phyloP scores from a whole-genome alignment of 192 early-diverging fungal genomes.

The Cetraspora pellucida region DNA sequence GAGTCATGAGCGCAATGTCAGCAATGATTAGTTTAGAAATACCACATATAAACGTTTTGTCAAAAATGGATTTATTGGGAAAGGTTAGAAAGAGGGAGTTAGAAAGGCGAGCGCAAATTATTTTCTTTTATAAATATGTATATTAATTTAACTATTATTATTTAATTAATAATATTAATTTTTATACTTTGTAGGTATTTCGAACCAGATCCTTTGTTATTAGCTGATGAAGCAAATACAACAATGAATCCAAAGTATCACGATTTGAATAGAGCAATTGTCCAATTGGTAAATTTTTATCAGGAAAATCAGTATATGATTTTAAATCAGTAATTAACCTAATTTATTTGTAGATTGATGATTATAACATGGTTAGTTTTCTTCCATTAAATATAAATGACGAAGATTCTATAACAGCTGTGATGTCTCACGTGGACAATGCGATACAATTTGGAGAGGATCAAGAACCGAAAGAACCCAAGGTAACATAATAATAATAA shows the following conservation, averaged over 20 bases:
- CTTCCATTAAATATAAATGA: constrained; percentile 91
- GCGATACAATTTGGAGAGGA: constrained; percentile 98
- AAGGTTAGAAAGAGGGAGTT: constrained; percentile 64
- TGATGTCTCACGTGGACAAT: constrained; percentile 90
- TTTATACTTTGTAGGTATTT: constrained; percentile 64
- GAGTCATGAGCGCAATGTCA: constrained; percentile 92
- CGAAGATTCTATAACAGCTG: constrained; percentile 87
- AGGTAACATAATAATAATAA: constrained; percentile 6
- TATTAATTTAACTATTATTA: neutral
- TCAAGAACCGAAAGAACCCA: constrained; percentile 84
- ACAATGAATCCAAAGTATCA: constrained; percentile 77
- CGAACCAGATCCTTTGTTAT: constrained; percentile 85
- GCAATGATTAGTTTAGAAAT: constrained; percentile 97
- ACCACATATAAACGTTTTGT: constrained; percentile 98
- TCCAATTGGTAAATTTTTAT: constrained; percentile 64
- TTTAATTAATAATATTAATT: constrained; percentile 19
- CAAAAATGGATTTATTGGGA: constrained; percentile 92
- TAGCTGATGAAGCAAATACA: constrained; percentile 81
- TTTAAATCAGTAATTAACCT: neutral
- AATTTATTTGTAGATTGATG: constrained; percentile 69
- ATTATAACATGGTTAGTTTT: constrained; percentile 97
- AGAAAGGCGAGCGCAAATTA: constrained; percentile 44
- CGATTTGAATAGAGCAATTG: constrained; percentile 86
- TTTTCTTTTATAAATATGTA: neutral
- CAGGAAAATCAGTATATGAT: neutral